These are phyloP conservation scores for Neopestalotiopsis clavispora DNA, from an alignment of 2,329 filamentous ascomycete genomes.

Conservation along the genomic window DNA sequence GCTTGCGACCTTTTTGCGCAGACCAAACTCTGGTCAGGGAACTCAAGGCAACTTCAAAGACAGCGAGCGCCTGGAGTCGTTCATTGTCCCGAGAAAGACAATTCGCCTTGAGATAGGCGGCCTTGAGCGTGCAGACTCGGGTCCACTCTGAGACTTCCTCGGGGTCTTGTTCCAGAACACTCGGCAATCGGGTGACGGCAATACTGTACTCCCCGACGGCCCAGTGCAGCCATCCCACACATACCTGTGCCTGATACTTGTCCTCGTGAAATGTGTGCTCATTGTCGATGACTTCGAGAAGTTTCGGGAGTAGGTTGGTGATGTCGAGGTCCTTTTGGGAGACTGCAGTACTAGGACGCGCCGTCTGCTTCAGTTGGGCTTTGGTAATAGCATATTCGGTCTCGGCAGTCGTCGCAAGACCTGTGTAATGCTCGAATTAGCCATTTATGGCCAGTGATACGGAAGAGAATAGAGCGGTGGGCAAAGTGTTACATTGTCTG, in stretches of 20 bases:
- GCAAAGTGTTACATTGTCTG: slow-evolving; percentile 71
- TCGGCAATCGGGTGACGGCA: slow-evolving; percentile 66
- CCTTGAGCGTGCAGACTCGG: slow-evolving; percentile 79
- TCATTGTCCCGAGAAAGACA: slow-evolving; percentile 56
- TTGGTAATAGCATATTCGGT: slow-evolving; percentile 70
- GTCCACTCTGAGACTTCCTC: slow-evolving; percentile 74
- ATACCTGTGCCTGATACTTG: slow-evolving; percentile 79
- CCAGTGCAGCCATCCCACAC: slow-evolving; percentile 86
- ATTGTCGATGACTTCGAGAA: slow-evolving; percentile 62
- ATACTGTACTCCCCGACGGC: slow-evolving; percentile 70
- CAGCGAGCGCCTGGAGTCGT: slow-evolving; percentile 64
- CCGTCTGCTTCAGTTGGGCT: slow-evolving; percentile 49
- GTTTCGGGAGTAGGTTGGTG: slow-evolving; percentile 50
- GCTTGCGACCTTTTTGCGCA: slow-evolving; percentile 59
- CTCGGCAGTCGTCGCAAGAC: slow-evolving; percentile 72
- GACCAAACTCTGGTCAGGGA: slow-evolving; percentile 61
- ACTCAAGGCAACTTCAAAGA: slow-evolving; percentile 69
- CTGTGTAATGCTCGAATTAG: slow-evolving; percentile 45
- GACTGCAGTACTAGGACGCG: slow-evolving; percentile 47
- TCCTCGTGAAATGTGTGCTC: slow-evolving; percentile 61
- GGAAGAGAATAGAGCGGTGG: slow-evolving; percentile 14
- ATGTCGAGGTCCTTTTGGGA: slow-evolving; percentile 51
- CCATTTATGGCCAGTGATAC: slow-evolving; percentile 20
- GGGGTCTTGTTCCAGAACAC: slow-evolving; percentile 61
- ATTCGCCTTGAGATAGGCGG: slow-evolving; percentile 76